Evolutionary conservation across 176 grass and related monocot species (phyloP), one percentile per base, ranked within the genome.

Genomic region (Guadua angustifolia): DNA sequence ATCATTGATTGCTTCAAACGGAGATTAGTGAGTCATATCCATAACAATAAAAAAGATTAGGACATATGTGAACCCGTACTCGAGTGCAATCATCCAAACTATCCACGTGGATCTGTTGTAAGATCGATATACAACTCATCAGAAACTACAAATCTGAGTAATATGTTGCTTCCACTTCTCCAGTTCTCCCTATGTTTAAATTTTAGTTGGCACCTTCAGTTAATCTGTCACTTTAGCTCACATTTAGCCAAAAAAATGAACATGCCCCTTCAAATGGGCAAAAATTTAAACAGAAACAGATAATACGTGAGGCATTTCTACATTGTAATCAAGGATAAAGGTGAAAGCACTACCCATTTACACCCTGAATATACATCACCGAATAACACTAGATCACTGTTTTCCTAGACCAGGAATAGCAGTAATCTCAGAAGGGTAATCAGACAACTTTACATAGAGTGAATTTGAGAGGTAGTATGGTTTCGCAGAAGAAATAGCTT

Each of bases 401-500:
- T 79, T 26, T 36, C 75, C 74, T 73, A 39, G 56, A 79, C 68
- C 68, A 59, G 68, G 25, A 79, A 79, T 79, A 6, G 88, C 83
- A 66, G 88, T 81, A 65, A 91, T 88, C 83, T 94, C 71, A 14
- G 63, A 49, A 12, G 90, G 90, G 71, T 89, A 87, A 74, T 84
- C 59, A 80, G 80, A 89, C 46, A 97, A 45, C 45, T 92, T 90
- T 22, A 87, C 69, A 60, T 77, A 82, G 5, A 74, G 49, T 49
- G 92, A 69, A 42, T 66, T 75, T 38, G 90, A 92, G 13, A 94
- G 78, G 69, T 90, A 80, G 32, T 94, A 92, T 12, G 81, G 81
- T 62, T 84, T 71, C 21, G 55, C 72, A 13, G 82, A 64, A 78
- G 83, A 14, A 72, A 75, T 72, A 57, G 67, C 53, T 46, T 78